These are phyloP conservation scores for Mycogone perniciosa DNA, from an alignment of 2,329 filamentous ascomycete genomes.

Conservation along the genomic window DNA sequence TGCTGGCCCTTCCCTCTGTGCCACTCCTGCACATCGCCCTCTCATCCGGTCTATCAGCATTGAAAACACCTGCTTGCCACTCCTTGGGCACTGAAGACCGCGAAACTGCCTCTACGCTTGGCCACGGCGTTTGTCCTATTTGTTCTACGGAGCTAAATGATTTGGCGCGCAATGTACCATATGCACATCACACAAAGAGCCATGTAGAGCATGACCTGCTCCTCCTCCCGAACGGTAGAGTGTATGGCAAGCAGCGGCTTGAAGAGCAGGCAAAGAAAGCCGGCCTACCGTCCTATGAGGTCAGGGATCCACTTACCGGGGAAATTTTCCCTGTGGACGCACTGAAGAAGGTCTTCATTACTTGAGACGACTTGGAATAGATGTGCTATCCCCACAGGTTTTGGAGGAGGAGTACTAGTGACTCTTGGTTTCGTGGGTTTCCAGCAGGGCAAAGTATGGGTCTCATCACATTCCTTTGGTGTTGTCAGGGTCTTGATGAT, in stretches of 20 bases:
- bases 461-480: no score
- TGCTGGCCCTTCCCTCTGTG: conserved; percentile 74
- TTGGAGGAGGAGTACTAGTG: no score
- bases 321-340: conserved; percentile 56
- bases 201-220: conserved; percentile 83
- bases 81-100: conserved; percentile 46
- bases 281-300: conserved; percentile 56
- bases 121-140: conserved; percentile 82
- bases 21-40: conserved; percentile 88
- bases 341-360: conserved; percentile 87
- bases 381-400: no score
- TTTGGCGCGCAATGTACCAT: conserved; percentile 80
- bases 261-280: conserved; percentile 74
- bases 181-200: conserved; percentile 91
- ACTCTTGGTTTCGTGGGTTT: no score
- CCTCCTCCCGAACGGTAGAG: conserved; percentile 77
- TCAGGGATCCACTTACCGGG: conserved; percentile 75
- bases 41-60: conserved; percentile 81
- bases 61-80: conserved; percentile 94
- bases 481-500: no score
- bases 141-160: conserved; percentile 94
- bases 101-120: conserved; percentile 39
- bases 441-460: no score
- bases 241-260: conserved; percentile 73
- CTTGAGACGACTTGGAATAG: conserved; percentile 37